phyloP scores from a whole-genome alignment of 78 protist genomes.

The Dictyostelium purpureum region DNA sequence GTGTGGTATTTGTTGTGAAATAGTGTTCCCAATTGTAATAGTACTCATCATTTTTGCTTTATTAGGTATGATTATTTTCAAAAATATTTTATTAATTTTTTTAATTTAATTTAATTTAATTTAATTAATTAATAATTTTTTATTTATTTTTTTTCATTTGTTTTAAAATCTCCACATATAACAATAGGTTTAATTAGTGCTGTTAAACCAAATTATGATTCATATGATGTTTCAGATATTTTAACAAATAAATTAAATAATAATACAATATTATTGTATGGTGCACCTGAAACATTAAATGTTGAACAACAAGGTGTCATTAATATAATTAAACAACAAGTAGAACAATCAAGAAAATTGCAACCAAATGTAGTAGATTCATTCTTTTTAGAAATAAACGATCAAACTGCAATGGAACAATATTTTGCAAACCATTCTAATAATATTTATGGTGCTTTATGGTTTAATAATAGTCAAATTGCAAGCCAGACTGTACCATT shows the following conservation, averaged over 20 bases:
- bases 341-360: background rate
- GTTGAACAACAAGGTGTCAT: conserved; percentile 28
- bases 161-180: background rate
- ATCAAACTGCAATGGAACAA: background rate
- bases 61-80: background rate
- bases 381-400: background rate
- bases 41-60: background rate
- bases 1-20: conserved; percentile 44
- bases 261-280: background rate
- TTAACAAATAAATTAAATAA: background rate
- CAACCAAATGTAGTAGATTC: background rate
- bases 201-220: conserved; percentile 44
- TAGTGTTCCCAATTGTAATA: conserved; percentile 50
- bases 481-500: background rate
- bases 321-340: background rate
- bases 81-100: background rate
- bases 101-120: background rate
- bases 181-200: conserved; percentile 35
- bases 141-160: background rate
- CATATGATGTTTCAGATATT: background rate
- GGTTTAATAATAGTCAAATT: conserved; percentile 27
- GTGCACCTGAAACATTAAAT: background rate
- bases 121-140: background rate
- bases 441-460: background rate
- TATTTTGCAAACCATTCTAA: conserved; percentile 29